Evolutionary conservation across 345 rosid species (phyloP).

Genomic region (Linum lewisii): DNA sequence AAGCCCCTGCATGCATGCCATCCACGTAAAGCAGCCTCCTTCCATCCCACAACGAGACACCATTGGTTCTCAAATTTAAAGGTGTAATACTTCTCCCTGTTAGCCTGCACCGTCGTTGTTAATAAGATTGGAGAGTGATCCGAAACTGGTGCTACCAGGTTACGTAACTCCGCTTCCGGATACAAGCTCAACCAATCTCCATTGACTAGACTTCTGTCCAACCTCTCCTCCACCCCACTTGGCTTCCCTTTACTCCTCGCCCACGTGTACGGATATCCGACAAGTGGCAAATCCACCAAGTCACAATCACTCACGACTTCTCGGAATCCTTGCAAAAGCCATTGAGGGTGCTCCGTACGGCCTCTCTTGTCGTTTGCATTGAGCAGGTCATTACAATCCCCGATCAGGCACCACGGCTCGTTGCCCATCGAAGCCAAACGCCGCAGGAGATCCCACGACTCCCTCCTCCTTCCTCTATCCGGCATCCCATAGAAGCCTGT

Average conservation of each 20-base stretch:
- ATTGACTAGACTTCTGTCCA: too few species aligned
- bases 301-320: background rate
- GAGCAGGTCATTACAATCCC: background rate
- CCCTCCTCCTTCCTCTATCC: background rate
- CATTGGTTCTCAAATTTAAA: too few species aligned
- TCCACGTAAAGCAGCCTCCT: too few species aligned
- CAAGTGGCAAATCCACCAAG: background rate
- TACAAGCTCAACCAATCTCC: too few species aligned
- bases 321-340: background rate
- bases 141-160: too few species aligned
- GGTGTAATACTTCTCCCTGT: too few species aligned
- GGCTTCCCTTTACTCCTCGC: slow-evolving; percentile 1
- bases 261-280: background rate
- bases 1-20: too few species aligned
- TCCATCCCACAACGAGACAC: too few species aligned
- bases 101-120: too few species aligned
- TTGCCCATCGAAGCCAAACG: background rate
- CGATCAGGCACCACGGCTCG: background rate
- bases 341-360: background rate
- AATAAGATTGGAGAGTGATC: too few species aligned
- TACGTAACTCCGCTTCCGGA: too few species aligned
- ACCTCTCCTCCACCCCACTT: too few species aligned
- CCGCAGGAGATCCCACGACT: background rate
- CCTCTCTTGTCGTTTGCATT: background rate
- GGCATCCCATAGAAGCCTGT: background rate